phyloP scores from a whole-genome alignment of 257 asterid genomes.

The Hygrophila difformis region DNA sequence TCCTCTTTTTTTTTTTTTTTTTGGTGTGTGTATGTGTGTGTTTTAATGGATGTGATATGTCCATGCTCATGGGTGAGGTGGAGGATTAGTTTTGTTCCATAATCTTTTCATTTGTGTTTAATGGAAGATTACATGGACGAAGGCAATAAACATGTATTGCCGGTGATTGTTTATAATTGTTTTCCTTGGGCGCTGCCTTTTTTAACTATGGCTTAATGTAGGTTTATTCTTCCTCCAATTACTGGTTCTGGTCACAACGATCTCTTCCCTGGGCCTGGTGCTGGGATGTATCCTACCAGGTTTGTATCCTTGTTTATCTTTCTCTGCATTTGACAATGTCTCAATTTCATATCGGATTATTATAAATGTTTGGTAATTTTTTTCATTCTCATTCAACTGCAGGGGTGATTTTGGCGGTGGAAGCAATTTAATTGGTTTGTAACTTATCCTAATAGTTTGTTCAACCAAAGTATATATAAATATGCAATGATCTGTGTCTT shows the following conservation, averaged over 20 bases:
- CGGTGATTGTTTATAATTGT: too few species aligned
- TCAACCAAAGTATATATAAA: constrained; percentile 6
- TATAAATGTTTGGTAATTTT: background rate
- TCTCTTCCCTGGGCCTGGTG: constrained; percentile 58
- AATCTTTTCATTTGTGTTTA: too few species aligned
- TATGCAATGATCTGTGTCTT: background rate
- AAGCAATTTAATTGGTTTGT: constrained; percentile 69
- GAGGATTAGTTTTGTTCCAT: too few species aligned
- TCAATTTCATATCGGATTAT: background rate
- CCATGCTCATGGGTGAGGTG: too few species aligned
- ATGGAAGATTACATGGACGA: too few species aligned
- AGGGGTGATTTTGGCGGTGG: constrained; percentile 61
- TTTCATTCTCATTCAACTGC: constrained; percentile 8
- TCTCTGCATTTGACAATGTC: too few species aligned
- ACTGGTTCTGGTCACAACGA: constrained; percentile 42
- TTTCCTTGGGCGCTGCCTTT: background rate
- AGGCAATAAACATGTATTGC: too few species aligned
- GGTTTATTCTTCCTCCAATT: constrained; percentile 47
- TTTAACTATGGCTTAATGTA: constrained; percentile 3
- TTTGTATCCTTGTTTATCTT: constrained; percentile 7
- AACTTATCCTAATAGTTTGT: constrained; percentile 1
- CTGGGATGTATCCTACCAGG: constrained; percentile 79
- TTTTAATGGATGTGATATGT: too few species aligned
- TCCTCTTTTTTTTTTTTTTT: too few species aligned
- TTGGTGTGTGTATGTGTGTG: too few species aligned